A percentile compares a stretch with the other conserved stretches of the same genome.
These are phyloP conservation scores for Umbelopsis ramanniana DNA, from an alignment of 192 early-diverging fungal species.

Conservation along the genomic window DNA sequence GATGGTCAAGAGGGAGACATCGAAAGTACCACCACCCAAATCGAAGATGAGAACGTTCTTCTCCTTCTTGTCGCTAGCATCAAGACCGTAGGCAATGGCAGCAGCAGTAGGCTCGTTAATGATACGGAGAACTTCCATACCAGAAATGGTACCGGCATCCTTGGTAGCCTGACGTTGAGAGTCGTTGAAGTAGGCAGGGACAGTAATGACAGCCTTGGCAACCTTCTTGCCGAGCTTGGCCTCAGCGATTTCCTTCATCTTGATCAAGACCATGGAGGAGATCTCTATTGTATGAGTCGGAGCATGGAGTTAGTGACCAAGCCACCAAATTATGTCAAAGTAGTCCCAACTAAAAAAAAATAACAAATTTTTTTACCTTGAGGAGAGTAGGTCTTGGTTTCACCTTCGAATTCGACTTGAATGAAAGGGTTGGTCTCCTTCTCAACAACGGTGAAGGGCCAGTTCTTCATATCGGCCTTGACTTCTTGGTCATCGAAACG, in stretches of 20 bases:
- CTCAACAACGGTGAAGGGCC: slow-evolving; percentile 82
- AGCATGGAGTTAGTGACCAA: background rate
- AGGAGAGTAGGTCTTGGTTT: slow-evolving; percentile 79
- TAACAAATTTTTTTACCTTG: slow-evolving; percentile 53
- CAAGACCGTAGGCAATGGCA: slow-evolving; percentile 95
- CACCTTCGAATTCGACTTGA: slow-evolving; percentile 84
- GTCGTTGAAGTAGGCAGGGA: slow-evolving; percentile 90
- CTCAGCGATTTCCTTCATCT: slow-evolving; percentile 73
- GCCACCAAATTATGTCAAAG: background rate
- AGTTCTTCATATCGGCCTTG: slow-evolving; percentile 82
- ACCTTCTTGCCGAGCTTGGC: slow-evolving; percentile 67
- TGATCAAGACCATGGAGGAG: slow-evolving; percentile 75
- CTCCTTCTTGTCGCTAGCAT: slow-evolving; percentile 86
- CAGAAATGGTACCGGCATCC: slow-evolving; percentile 88
- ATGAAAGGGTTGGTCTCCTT: slow-evolving; percentile 73
- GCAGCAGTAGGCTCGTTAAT: slow-evolving; percentile 94
- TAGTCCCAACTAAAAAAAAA: background rate
- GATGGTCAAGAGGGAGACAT: slow-evolving; percentile 96
- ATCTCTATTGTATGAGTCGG: slow-evolving; percentile 54
- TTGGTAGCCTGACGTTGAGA: slow-evolving; percentile 91
- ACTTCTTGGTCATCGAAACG: slow-evolving; percentile 84
- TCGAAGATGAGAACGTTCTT: slow-evolving; percentile 95
- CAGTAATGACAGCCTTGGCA: slow-evolving; percentile 73
- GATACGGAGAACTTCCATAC: slow-evolving; percentile 86
- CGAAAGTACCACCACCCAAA: slow-evolving; percentile 97